phyloP scores from a whole-genome alignment of 495 filamentous ascomycete genomes.

The Hyaloscypha variabilis region DNA sequence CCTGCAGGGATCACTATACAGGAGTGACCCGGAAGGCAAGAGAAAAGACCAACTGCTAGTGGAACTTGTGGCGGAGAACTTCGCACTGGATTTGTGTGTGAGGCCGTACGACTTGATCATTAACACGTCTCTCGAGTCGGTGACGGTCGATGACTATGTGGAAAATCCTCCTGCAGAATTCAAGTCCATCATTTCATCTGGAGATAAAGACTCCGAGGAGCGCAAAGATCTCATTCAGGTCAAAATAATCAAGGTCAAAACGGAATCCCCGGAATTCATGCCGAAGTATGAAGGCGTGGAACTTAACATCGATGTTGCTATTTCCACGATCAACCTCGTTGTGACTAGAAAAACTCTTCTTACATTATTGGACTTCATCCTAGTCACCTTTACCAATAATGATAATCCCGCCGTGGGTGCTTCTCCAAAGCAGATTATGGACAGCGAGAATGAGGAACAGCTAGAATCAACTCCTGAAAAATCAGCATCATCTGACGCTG shows the following conservation, averaged over 20 bases:
- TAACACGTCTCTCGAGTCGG: slow-evolving; percentile 80
- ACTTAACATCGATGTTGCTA: slow-evolving; percentile 85
- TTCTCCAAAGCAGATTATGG: slow-evolving; percentile 41
- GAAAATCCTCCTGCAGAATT: slow-evolving; percentile 90
- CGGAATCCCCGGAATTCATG: slow-evolving; percentile 90
- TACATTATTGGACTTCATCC: slow-evolving; percentile 92
- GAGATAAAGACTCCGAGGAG: slow-evolving; percentile 68
- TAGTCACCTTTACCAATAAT: slow-evolving; percentile 89
- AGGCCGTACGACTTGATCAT: slow-evolving; percentile 90
- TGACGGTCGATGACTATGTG: slow-evolving; percentile 94
- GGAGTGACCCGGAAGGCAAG: slow-evolving; percentile 77
- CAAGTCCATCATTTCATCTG: slow-evolving; percentile 92
- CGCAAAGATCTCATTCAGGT: slow-evolving; percentile 83
- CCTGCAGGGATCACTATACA: slow-evolving; percentile 87
- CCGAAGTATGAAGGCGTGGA: slow-evolving; percentile 89
- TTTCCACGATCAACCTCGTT: slow-evolving; percentile 94
- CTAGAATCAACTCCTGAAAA: slow-evolving; percentile 17
- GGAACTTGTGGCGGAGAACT: slow-evolving; percentile 88
- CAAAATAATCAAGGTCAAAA: slow-evolving; percentile 87
- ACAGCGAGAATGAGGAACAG: slow-evolving; percentile 28
- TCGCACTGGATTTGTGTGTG: slow-evolving; percentile 83
- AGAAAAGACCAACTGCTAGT: slow-evolving; percentile 82
- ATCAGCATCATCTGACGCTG: slow-evolving; percentile 13
- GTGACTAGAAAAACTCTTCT: slow-evolving; percentile 92
- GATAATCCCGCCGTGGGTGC: slow-evolving; percentile 37